Percentiles rank a stretch among this genome's conserved stretches.
Conservation (phyloP, 768 basidiomycete genomes). For the Suillus clintonianus region DNA sequence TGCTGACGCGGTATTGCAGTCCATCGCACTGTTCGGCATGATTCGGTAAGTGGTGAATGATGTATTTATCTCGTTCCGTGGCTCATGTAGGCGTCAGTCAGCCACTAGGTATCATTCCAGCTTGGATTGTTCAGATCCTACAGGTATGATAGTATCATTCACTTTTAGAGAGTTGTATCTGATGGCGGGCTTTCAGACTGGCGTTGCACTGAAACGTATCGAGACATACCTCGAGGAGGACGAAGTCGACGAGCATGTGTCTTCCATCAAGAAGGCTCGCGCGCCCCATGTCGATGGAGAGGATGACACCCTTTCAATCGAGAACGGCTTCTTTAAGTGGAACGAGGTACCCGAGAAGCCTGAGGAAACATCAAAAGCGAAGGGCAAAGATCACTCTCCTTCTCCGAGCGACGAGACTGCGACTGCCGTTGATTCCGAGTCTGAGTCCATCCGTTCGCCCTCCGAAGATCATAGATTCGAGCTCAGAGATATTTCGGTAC, state of each 20-base stretch:
- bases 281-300: slow-evolving; percentile 19
- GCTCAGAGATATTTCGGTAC: slow-evolving; percentile 44
- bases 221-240: slow-evolving; percentile 61
- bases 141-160: slow-evolving; percentile 37
- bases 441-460: slow-evolving; percentile 10
- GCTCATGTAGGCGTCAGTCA: slow-evolving; percentile 35
- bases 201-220: slow-evolving; percentile 62
- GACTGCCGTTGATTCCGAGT: slow-evolving; percentile 16
- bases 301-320: slow-evolving; percentile 46
- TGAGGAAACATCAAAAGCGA: slow-evolving; percentile 23
- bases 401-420: slow-evolving; percentile 8
- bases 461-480: slow-evolving; percentile 40
- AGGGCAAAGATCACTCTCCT: slow-evolving; percentile 12
- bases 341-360: slow-evolving; percentile 44
- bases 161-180: neutral
- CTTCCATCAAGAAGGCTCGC: slow-evolving; percentile 46
- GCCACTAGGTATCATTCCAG: slow-evolving; percentile 80
- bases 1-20: slow-evolving; percentile 31
- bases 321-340: slow-evolving; percentile 58
- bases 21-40: slow-evolving; percentile 86
- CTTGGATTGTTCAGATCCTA: slow-evolving; percentile 76
- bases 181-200: slow-evolving; percentile 36
- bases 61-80: neutral
- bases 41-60: slow-evolving; percentile 49
- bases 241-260: slow-evolving; percentile 63